Percentiles rank a stretch among this genome's conserved stretches.
phyloP scores from a whole-genome alignment of 352 stramenopile species.

The Globisporangium paddicum region DNA sequence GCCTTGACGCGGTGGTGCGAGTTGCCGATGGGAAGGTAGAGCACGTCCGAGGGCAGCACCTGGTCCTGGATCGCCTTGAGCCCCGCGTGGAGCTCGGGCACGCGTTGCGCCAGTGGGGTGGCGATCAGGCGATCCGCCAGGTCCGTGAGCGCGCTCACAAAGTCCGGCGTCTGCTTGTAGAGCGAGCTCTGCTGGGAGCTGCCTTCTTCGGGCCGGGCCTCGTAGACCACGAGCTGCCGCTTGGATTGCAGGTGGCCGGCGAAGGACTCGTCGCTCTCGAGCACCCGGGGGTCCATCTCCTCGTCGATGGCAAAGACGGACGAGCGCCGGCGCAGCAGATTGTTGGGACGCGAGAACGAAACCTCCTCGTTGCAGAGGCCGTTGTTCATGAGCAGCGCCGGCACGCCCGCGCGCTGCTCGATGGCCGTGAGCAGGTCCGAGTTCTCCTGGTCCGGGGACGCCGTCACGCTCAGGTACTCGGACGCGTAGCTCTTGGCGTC shows the following conservation, averaged over 20 bases:
- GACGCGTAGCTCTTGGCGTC: conserved; percentile 58
- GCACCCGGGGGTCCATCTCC: conserved; percentile 24
- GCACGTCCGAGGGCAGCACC: conserved; percentile 64
- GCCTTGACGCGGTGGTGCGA: conserved; percentile 69
- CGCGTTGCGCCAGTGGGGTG: conserved; percentile 36
- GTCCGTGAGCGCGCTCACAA: conserved; percentile 63
- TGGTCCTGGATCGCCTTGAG: conserved; percentile 41
- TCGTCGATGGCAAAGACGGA: conserved; percentile 59
- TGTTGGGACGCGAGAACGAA: conserved; percentile 30
- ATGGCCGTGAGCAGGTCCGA: conserved; percentile 63
- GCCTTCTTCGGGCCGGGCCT: conserved; percentile 53
- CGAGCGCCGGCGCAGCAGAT: conserved; percentile 47
- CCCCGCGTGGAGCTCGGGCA: conserved; percentile 40
- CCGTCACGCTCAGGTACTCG: conserved; percentile 70
- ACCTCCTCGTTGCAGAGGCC: conserved; percentile 70
- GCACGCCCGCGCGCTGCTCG: conserved; percentile 54
- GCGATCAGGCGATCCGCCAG: conserved; percentile 62
- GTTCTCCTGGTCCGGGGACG: conserved; percentile 54
- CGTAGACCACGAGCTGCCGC: conserved; percentile 45
- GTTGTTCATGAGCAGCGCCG: conserved; percentile 69
- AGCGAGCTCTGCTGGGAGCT: conserved; percentile 55
- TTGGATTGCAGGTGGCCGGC: conserved; percentile 46
- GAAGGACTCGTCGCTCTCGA: conserved; percentile 53
- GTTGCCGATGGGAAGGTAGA: conserved; percentile 79
- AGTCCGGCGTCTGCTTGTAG: conserved; percentile 66